Percentiles rank a stretch among this genome's conserved stretches.
Conservation (phyloP, 2,329 filamentous ascomycete species). For the Cercospora nicotianae region DNA sequence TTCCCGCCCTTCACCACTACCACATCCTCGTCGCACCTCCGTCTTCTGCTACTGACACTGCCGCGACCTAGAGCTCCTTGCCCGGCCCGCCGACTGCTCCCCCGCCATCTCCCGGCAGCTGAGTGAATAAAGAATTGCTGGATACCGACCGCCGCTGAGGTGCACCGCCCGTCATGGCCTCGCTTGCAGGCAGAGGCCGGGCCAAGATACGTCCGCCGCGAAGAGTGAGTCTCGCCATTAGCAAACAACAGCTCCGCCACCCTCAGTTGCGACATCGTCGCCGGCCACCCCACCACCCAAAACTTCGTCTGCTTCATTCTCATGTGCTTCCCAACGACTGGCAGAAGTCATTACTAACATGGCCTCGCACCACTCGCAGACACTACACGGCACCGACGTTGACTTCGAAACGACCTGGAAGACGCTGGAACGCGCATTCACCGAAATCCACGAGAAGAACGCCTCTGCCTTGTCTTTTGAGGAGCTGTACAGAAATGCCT, state of each 20-base stretch:
- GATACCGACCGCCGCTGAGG: neutral
- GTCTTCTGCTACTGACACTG: neutral
- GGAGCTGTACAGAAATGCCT: constrained; percentile 88
- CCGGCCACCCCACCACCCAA: constrained; percentile 42
- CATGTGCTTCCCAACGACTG: neutral
- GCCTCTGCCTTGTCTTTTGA: constrained; percentile 90
- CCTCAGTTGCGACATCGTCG: neutral
- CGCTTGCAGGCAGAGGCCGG: constrained; percentile 57
- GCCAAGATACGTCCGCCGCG: constrained; percentile 67
- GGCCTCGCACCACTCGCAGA: constrained; percentile 44
- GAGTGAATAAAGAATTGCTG: constrained; percentile 5
- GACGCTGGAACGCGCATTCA: constrained; percentile 71
- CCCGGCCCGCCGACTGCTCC: neutral
- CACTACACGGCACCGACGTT: constrained; percentile 60
- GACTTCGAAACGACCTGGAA: constrained; percentile 88
- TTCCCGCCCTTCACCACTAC: neutral
- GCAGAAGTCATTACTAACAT: constrained; percentile 4
- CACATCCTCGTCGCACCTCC: neutral
- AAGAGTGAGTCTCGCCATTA: constrained; percentile 55
- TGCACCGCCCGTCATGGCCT: constrained; percentile 25
- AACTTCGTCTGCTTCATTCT: constrained; percentile 37
- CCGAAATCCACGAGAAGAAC: constrained; percentile 88
- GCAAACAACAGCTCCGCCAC: constrained; percentile 12
- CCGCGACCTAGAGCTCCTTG: neutral
- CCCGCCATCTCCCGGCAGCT: constrained; percentile 2